These are phyloP conservation scores for Bocquillonia castaneifolia DNA, from an alignment of 441 rosid species.

Conservation along the genomic window DNA sequence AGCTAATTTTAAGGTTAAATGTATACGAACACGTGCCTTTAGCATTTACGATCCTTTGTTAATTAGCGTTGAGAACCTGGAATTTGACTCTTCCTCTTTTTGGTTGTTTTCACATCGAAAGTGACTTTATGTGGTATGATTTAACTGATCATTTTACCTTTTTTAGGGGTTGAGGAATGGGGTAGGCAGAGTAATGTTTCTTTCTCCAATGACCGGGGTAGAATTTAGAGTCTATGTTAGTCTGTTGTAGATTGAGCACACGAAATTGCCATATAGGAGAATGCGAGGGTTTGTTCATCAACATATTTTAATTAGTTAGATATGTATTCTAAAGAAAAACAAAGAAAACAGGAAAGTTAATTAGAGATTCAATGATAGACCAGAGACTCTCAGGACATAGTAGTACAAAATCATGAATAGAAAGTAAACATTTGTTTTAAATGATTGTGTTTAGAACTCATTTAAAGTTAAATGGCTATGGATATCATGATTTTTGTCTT, in stretches of 20 bases:
- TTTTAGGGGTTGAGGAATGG: background rate
- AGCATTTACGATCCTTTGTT: background rate
- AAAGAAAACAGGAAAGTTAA: background rate
- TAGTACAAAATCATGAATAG: background rate
- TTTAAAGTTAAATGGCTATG: conserved; percentile 2
- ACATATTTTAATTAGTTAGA: background rate
- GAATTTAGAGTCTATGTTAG: background rate
- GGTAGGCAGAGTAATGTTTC: background rate
- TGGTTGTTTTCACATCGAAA: background rate
- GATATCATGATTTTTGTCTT: background rate
- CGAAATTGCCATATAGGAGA: background rate
- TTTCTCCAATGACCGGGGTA: background rate
- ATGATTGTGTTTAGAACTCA: background rate
- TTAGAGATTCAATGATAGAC: background rate
- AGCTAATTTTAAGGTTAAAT: background rate
- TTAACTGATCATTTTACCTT: background rate
- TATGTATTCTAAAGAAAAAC: background rate
- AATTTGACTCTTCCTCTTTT: conserved; percentile 8
- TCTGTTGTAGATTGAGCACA: too few species aligned
- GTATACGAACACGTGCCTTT: background rate
- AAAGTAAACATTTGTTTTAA: background rate
- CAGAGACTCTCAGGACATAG: background rate
- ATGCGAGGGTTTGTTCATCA: background rate
- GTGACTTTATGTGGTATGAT: background rate
- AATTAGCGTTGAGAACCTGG: background rate